Conservation (phyloP, 2,329 filamentous ascomycete species). For the Aspergillus vadensis region DNA sequence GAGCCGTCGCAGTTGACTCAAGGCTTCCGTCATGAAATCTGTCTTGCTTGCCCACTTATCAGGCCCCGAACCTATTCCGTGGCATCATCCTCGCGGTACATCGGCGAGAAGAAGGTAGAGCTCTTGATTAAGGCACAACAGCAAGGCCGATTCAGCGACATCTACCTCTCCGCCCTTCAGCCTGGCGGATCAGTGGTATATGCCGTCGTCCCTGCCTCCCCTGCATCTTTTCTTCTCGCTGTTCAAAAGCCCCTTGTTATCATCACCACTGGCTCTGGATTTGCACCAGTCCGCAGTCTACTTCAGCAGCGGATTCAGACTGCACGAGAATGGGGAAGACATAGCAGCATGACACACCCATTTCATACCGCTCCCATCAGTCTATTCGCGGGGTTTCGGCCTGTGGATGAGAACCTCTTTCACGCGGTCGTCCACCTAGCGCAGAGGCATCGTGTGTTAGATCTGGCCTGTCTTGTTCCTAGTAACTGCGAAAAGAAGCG, state of each 20-base stretch:
- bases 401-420: neutral
- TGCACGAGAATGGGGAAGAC: neutral
- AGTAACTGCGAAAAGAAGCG: slow-evolving; percentile 4
- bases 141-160: slow-evolving; percentile 5
- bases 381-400: neutral
- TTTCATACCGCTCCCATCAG: neutral
- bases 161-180: neutral
- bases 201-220: neutral
- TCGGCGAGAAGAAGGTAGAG: neutral
- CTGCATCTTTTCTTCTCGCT: neutral
- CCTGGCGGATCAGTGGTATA: neutral
- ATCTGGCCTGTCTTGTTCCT: neutral
- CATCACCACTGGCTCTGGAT: slow-evolving; percentile 5
- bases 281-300: slow-evolving; percentile 6
- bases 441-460: neutral
- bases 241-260: neutral
- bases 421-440: neutral
- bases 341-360: neutral
- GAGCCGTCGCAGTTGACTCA: neutral
- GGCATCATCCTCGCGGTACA: neutral
- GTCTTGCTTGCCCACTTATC: neutral
- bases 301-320: slow-evolving; percentile 5
- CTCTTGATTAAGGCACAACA: slow-evolving; percentile 1
- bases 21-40: neutral
- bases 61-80: slow-evolving; percentile 4